A percentile compares a stretch with the other conserved stretches of the same genome.
Evolutionary conservation across 2,329 filamentous ascomycete species (phyloP).

Genomic region (Cryphonectria nitschkei): DNA sequence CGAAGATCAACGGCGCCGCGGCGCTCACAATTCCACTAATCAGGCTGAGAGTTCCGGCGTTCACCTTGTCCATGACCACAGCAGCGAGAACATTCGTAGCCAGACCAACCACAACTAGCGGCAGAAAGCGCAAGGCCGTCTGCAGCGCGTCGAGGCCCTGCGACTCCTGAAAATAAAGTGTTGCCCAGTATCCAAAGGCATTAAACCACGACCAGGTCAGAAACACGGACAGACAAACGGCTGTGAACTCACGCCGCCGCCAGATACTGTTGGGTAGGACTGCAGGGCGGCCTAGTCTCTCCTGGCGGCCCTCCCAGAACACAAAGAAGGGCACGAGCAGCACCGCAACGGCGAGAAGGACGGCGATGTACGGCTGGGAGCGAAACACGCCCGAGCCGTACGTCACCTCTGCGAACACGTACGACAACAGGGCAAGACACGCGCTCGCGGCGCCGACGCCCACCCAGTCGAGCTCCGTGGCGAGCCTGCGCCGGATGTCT

Average conservation of each 20-base stretch:
- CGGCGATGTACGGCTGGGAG: slow-evolving; percentile 44
- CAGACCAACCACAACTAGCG: slow-evolving; percentile 35
- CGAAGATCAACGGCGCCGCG: slow-evolving; percentile 58
- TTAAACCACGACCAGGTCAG: slow-evolving; percentile 51
- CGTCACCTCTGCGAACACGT: slow-evolving; percentile 52
- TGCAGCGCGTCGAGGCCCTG: slow-evolving; percentile 49
- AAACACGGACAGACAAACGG: slow-evolving; percentile 55
- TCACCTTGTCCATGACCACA: slow-evolving; percentile 43
- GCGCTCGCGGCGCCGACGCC: slow-evolving; percentile 50
- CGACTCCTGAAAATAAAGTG: slow-evolving; percentile 54
- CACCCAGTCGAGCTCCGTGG: slow-evolving; percentile 56
- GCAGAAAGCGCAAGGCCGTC: slow-evolving; percentile 52
- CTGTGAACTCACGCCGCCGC: slow-evolving; percentile 58
- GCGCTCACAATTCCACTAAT: slow-evolving; percentile 45
- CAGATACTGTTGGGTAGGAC: slow-evolving; percentile 65
- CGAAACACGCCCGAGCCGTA: slow-evolving; percentile 42
- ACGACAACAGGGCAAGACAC: slow-evolving; percentile 53
- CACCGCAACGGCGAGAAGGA: slow-evolving; percentile 47
- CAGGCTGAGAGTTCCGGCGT: slow-evolving; percentile 30
- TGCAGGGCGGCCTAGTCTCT: slow-evolving; percentile 51
- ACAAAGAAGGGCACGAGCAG: slow-evolving; percentile 53
- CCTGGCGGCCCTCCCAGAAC: slow-evolving; percentile 57
- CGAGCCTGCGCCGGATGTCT: slow-evolving; percentile 33
- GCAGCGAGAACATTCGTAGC: slow-evolving; percentile 38
- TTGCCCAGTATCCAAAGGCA: slow-evolving; percentile 45